phyloP scores from a whole-genome alignment of 2,329 filamentous ascomycete species.

The Camillea tinctor region DNA sequence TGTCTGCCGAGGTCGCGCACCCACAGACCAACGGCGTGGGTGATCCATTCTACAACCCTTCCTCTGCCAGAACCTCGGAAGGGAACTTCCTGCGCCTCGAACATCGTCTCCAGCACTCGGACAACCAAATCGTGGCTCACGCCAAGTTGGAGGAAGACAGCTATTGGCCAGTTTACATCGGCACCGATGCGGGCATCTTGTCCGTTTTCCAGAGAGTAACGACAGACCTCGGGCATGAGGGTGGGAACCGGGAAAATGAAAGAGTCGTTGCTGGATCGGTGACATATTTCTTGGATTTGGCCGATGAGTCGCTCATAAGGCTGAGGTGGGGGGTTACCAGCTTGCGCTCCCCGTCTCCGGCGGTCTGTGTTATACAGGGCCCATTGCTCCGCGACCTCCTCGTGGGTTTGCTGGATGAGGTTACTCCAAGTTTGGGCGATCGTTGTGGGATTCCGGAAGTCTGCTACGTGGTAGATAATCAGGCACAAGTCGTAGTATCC shows the following conservation, averaged over 20 bases:
- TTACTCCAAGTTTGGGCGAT: conserved; percentile 83
- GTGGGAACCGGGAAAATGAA: conserved; percentile 64
- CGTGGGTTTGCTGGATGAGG: conserved; percentile 71
- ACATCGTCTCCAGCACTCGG: conserved; percentile 55
- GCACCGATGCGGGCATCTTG: conserved; percentile 59
- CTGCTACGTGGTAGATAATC: conserved; percentile 86
- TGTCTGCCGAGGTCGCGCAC: conserved; percentile 41
- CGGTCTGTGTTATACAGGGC: conserved; percentile 42
- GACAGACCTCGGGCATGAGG: conserved; percentile 61
- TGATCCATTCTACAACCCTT: conserved; percentile 55
- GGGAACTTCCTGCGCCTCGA: conserved; percentile 58
- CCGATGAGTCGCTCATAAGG: conserved; percentile 71
- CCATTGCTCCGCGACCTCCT: conserved; percentile 48
- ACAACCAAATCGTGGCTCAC: conserved; percentile 57
- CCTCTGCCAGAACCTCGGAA: conserved; percentile 52
- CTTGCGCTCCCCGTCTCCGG: conserved; percentile 29
- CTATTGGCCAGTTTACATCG: conserved; percentile 56
- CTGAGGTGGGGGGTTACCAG: conserved; percentile 43
- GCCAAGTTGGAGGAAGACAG: conserved; percentile 54
- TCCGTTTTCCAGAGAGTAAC: conserved; percentile 58
- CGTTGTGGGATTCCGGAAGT: conserved; percentile 83
- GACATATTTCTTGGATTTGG: conserved; percentile 62
- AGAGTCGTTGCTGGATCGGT: conserved; percentile 63
- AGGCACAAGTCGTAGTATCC: conserved; percentile 93
- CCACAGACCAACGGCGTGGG: conserved; percentile 44